Evolutionary conservation across 768 basidiomycete species (phyloP), one percentile per base, ranked within the genome.

Genomic region (Collybia sordida): DNA sequence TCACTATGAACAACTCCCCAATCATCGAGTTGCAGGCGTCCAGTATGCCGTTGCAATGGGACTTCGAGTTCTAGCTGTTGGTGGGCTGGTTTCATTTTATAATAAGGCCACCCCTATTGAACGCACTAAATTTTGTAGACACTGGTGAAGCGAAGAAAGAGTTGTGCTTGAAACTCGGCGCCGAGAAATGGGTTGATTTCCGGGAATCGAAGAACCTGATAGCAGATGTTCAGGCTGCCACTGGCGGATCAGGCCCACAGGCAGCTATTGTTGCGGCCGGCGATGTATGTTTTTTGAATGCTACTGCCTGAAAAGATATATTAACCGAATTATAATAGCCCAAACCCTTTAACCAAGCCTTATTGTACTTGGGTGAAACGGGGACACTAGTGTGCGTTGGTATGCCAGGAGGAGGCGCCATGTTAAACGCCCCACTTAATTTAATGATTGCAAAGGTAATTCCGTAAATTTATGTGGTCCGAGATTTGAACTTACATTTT

Each of bases 181-280:
- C 86, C 0, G 86, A 90, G 64, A 81, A 77, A 64, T 85, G 81
- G 80, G 68, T 95, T 44, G 93, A 95, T 70, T 95, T 93, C 72
- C 79, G 69, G 57, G 72, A 79, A 57, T 74, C 73, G 7, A 69
- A 73, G 51, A 78, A 92, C 59, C 64, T 90, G 45, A 79, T 83
- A 41, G 61, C 68, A 42, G 83, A 82, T 31, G 78, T 93, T 54
- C 72, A 75, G 61, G 77, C 71, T 0, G 82, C 81, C 0, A 79
- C 84, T 1, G 81, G 68, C 45, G 90, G 90, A 2, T 54, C 70
- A 15, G 92, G 93, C 8, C 80, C 90, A 1, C 90, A 93, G 58
- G 79, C 81, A 7, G 80, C 83, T 0, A 57, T 88, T 28, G 72
- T 88, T 34, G 79, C 79, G 7, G 79, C 78, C n/a, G 81, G 82